Conservation (phyloP, 176 grass and related monocot genomes). For the Thalia dealbata region DNA sequence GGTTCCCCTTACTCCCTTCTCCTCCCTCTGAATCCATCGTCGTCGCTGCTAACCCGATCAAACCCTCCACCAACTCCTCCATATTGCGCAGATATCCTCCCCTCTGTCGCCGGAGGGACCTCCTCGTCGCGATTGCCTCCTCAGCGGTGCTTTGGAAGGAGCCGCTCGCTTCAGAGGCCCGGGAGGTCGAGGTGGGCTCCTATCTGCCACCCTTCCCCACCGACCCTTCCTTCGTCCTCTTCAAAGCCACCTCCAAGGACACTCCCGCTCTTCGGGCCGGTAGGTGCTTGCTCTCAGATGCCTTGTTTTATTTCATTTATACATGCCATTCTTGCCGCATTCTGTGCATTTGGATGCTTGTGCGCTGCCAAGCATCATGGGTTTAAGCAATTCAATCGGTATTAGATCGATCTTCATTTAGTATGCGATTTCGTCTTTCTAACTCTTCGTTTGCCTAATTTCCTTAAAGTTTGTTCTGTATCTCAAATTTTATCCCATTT, state of each 20-base stretch:
- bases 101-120: slow-evolving; percentile 37
- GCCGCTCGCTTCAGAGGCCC: slow-evolving; percentile 27
- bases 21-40: neutral
- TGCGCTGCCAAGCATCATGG: neutral
- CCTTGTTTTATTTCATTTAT: neutral
- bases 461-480: no score
- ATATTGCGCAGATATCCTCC: slow-evolving; percentile 6
- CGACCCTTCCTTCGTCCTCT: slow-evolving; percentile 67
- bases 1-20: slow-evolving; percentile 3
- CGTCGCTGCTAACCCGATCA: slow-evolving; percentile 8
- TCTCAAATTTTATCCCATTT: no score
- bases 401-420: no score
- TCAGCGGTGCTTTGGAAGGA: slow-evolving; percentile 29
- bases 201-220: slow-evolving; percentile 57
- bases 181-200: slow-evolving; percentile 67
- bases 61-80: neutral
- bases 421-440: no score
- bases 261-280: slow-evolving; percentile 89
- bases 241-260: slow-evolving; percentile 69
- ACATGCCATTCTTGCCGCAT: no score
- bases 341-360: no score
- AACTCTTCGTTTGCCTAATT: no score
- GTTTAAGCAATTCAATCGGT: neutral
- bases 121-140: slow-evolving; percentile 41
- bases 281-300: slow-evolving; percentile 6